These are phyloP conservation scores for Lunasporangiospora selenospora DNA, from an alignment of 192 early-diverging fungal genomes.

Conservation along the genomic window DNA sequence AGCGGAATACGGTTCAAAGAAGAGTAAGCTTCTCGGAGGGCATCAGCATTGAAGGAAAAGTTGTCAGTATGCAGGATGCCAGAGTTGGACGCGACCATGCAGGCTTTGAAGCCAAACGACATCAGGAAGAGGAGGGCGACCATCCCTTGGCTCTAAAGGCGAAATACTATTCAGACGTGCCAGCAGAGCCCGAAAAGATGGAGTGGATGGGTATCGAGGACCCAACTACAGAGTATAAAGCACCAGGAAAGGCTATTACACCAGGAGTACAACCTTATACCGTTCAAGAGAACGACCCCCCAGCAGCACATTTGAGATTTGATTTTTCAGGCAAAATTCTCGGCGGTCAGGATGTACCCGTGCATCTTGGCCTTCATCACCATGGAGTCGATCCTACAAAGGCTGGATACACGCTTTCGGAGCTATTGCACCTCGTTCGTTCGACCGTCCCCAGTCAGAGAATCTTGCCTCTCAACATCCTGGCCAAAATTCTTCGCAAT, in stretches of 20 bases:
- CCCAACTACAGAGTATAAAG: slow-evolving; percentile 16
- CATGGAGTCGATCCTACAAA: slow-evolving; percentile 85
- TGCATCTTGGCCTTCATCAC: slow-evolving; percentile 82
- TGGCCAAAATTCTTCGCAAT: slow-evolving; percentile 66
- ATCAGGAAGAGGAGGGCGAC: slow-evolving; percentile 46
- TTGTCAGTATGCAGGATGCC: slow-evolving; percentile 32
- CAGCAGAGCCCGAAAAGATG: slow-evolving; percentile 68
- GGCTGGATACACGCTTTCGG: slow-evolving; percentile 87
- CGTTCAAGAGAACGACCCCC: slow-evolving; percentile 53
- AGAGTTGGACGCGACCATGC: slow-evolving; percentile 10
- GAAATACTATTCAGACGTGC: slow-evolving; percentile 60
- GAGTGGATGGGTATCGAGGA: slow-evolving; percentile 66
- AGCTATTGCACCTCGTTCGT: slow-evolving; percentile 81
- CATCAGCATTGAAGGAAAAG: slow-evolving; percentile 22
- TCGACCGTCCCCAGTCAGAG: slow-evolving; percentile 85
- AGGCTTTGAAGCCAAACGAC: slow-evolving; percentile 21
- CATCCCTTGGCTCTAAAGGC: slow-evolving; percentile 55
- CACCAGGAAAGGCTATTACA: slow-evolving; percentile 48
- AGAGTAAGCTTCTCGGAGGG: slow-evolving; percentile 41
- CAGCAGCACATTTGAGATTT: slow-evolving; percentile 69
- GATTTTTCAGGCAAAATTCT: slow-evolving; percentile 81
- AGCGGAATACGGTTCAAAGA: slow-evolving; percentile 37
- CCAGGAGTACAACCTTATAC: slow-evolving; percentile 57
- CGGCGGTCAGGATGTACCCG: slow-evolving; percentile 57
- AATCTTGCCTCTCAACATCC: slow-evolving; percentile 66